A percentile compares a stretch with the other conserved stretches of the same genome.
phyloP scores from a whole-genome alignment of 2,329 filamentous ascomycete genomes.

The Exophiala viscosa region DNA sequence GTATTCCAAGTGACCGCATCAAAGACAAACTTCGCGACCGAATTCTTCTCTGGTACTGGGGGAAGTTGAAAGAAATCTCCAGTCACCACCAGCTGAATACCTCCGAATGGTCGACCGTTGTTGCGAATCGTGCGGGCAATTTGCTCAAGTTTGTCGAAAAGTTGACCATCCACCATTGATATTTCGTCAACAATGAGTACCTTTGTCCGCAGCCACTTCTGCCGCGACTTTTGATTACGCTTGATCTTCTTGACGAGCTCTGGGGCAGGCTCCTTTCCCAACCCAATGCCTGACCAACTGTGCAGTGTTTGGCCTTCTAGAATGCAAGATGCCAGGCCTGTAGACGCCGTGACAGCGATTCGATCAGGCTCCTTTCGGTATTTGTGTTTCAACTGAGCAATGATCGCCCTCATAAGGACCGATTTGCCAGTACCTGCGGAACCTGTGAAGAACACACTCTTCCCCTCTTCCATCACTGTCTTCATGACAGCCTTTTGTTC shows the following conservation, averaged over 20 bases:
- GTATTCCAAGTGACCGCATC: slow-evolving; percentile 89
- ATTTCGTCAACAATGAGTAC: slow-evolving; percentile 90
- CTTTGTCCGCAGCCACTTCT: slow-evolving; percentile 83
- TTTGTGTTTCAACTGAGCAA: slow-evolving; percentile 73
- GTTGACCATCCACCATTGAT: slow-evolving; percentile 95
- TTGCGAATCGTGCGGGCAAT: slow-evolving; percentile 83
- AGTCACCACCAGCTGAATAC: slow-evolving; percentile 91
- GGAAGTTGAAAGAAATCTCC: slow-evolving; percentile 98
- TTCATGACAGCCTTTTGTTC: slow-evolving; percentile 83
- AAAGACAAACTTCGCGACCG: slow-evolving; percentile 82
- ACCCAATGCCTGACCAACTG: slow-evolving; percentile 90
- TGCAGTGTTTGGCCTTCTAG: slow-evolving; percentile 94
- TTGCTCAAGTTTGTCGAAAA: slow-evolving; percentile 92
- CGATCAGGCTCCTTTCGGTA: slow-evolving; percentile 72
- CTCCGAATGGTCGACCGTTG: slow-evolving; percentile 88
- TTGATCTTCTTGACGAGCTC: slow-evolving; percentile 87
- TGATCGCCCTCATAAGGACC: slow-evolving; percentile 89
- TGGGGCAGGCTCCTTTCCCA: slow-evolving; percentile 82
- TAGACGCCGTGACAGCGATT: slow-evolving; percentile 91
- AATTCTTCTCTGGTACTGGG: slow-evolving; percentile 76
- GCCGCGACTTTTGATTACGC: slow-evolving; percentile 80
- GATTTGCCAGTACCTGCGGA: slow-evolving; percentile 97
- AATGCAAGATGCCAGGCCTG: slow-evolving; percentile 92
- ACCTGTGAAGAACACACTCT: slow-evolving; percentile 97
- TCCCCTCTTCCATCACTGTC: slow-evolving; percentile 71